Base-by-base conservation (phyloP, 1,139 yeast genomes). In the Debaryomyces sp. region DNA sequence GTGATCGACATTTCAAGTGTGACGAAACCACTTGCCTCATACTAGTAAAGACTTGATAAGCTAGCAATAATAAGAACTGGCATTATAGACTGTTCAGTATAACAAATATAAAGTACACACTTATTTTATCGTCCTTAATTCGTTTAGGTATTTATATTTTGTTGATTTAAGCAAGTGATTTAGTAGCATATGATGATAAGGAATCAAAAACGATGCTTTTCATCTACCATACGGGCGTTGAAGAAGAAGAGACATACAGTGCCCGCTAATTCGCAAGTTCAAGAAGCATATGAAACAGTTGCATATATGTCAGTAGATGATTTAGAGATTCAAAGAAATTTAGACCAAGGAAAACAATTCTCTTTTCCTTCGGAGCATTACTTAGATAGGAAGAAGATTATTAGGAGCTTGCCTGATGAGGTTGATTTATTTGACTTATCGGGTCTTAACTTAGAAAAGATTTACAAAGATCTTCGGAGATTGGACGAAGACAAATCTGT, bases 241-340 rank as follows among this genome's bases (percentile, higher is more conserved):
- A 49, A 33, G 32, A 48, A 40, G 38, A 26, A 41, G 36, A 30
- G 41, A 21, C 46, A 46, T 15, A 50, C 46, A 10, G 29, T 15
- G 2, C 45, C 51, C 5, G 48, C 44, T 15, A 45, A 40, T 22
- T 46, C 53, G 21, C 51, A 45, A 22, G 46, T 57, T 3, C 60
- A 58, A 40, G 54, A 60, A 24, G 49, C 46, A 7, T 71, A 66
- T 47, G 75, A 71, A 24, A 64, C 66, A 44, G 55, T 71, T n/a
- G 66, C 72, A 8, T 70, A 63, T 50, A 73, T 75, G 80, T 61
- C 75, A n/a, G 58, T 62, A 8, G 69, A 73, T 27, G 78, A 75
- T 50, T 56, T 75, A 26, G 52, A 59, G 44, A 64, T 73, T 36
- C 80, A 76, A 54, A 61, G 66, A 48, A 70, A 68, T 49, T 57